These are phyloP conservation scores for Xylaria sp. DNA, from an alignment of 2,329 filamentous ascomycete genomes.

Conservation along the genomic window DNA sequence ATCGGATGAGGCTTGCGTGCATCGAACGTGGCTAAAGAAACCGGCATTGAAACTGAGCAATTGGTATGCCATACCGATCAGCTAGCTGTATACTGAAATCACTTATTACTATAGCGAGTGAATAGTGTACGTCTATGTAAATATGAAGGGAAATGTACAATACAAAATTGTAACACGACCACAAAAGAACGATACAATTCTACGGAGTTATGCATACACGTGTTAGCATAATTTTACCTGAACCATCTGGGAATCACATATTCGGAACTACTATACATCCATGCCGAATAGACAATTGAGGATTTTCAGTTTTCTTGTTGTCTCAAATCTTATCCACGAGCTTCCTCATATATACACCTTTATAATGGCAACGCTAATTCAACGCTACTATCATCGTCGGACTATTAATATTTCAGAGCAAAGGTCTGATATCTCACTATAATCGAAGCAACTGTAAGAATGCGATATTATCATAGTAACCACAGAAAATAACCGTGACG, in stretches of 20 bases:
- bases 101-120: neutral
- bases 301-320: neutral
- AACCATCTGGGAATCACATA: neutral
- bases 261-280: neutral
- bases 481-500: too few relatives aligned
- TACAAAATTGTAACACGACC: slow-evolving; percentile 17
- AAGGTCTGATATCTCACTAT: neutral
- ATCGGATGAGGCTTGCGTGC: slow-evolving; percentile 2
- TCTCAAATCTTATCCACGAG: neutral
- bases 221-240: neutral
- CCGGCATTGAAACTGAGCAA: neutral
- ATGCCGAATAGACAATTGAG: neutral
- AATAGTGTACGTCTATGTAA: slow-evolving; percentile 30
- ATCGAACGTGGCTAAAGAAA: slow-evolving; percentile 3
- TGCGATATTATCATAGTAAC: neutral
- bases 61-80: neutral
- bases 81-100: slow-evolving; percentile 6
- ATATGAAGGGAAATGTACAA: slow-evolving; percentile 34
- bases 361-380: neutral
- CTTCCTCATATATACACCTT: neutral
- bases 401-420: too few relatives aligned
- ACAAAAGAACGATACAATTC: neutral
- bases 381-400: neutral
- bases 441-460: neutral
- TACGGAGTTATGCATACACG: neutral